These are phyloP conservation scores for Lizonia empirigonia DNA, from an alignment of 2,329 filamentous ascomycete species.

Conservation along the genomic window DNA sequence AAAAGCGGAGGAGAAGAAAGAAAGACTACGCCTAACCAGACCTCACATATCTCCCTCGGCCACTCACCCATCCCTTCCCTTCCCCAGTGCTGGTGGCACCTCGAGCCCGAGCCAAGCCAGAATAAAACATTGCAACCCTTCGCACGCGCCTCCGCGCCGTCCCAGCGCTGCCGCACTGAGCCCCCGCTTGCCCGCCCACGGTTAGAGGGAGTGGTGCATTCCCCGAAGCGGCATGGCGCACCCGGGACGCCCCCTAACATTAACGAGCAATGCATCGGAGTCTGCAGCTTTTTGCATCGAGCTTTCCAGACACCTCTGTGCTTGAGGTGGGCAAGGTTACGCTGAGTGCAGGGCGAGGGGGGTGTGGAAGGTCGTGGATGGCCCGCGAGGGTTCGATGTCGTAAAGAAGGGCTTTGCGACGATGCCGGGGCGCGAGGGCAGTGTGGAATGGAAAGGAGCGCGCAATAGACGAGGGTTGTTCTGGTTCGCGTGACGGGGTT, in stretches of 20 bases:
- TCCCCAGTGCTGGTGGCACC: background rate
- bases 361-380: no score
- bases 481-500: background rate
- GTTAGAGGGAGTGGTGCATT: background rate
- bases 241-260: constrained; percentile 13
- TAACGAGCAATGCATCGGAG: constrained; percentile 5
- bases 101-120: background rate
- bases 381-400: no score
- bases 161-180: constrained; percentile 4
- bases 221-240: background rate
- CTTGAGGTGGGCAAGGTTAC: background rate
- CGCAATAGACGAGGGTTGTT: background rate
- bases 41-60: background rate
- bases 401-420: no score
- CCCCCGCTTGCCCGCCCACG: background rate
- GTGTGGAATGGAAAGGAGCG: background rate
- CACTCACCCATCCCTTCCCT: background rate
- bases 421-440: no score
- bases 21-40: background rate
- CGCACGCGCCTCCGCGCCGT: constrained; percentile 4
- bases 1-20: background rate
- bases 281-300: background rate
- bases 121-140: constrained; percentile 7
- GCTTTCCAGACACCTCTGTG: background rate
- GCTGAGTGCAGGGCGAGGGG: no score